These are phyloP conservation scores for Nadsonia fulvescens DNA, from an alignment of 805 yeast genomes.

Conservation along the genomic window DNA sequence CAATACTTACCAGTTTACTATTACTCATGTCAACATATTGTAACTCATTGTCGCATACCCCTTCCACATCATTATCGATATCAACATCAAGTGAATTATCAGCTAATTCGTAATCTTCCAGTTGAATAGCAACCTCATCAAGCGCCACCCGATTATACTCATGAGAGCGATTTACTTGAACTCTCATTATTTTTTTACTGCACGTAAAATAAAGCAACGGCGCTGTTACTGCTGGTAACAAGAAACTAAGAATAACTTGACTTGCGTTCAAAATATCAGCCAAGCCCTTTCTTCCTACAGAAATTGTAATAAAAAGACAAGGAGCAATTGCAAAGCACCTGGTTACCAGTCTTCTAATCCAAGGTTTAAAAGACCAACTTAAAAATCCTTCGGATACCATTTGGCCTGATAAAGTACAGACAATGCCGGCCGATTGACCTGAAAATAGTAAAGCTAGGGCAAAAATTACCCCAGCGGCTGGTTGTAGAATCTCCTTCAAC, in stretches of 20 bases:
- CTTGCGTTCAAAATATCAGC: slow-evolving; percentile 61
- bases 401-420: slow-evolving; percentile 87
- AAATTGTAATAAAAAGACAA: slow-evolving; percentile 51
- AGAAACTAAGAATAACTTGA: slow-evolving; percentile 66
- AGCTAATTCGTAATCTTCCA: slow-evolving; percentile 5
- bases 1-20: slow-evolving; percentile 31
- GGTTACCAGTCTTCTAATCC: slow-evolving; percentile 63
- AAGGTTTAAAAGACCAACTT: slow-evolving; percentile 63
- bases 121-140: slow-evolving; percentile 6
- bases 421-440: slow-evolving; percentile 84
- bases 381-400: slow-evolving; percentile 84
- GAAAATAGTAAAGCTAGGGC: slow-evolving; percentile 70
- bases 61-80: slow-evolving; percentile 1
- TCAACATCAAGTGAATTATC: slow-evolving; percentile 1
- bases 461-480: slow-evolving; percentile 67
- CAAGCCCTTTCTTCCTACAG: slow-evolving; percentile 59
- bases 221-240: slow-evolving; percentile 70
- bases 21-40: slow-evolving; percentile 52
- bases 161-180: slow-evolving; percentile 6
- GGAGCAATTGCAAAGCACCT: slow-evolving; percentile 69
- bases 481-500: slow-evolving; percentile 41
- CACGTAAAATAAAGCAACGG: slow-evolving; percentile 76
- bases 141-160: too few species aligned
- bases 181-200: slow-evolving; percentile 44
- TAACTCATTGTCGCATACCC: too few species aligned